Evolutionary conservation across 2,329 filamentous ascomycete species (phyloP), one percentile per base, ranked within the genome.

Genomic region (Magnaporthiopsis poae): DNA sequence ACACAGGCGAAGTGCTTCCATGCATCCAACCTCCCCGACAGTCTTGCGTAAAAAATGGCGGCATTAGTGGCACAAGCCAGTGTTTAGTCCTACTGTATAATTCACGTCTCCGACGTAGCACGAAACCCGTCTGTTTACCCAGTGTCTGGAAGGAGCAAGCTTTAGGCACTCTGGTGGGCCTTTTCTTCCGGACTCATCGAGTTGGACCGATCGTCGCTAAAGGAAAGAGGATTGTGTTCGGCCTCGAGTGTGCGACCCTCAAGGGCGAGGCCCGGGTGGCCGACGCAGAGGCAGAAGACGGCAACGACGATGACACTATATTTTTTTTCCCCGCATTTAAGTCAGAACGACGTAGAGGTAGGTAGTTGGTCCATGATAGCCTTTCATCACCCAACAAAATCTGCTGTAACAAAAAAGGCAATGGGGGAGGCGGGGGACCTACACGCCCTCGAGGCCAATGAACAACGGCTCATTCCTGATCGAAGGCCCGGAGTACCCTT

Each of bases 401-500:
- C 31, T 31, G 5, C 35, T 36, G 8, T 36, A 12, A 9, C 35
- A 9, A 36, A 36, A 36, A 11, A 8, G 35, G 9, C 8, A 36
- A 9, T n/a, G 15, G 46, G 18, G 46, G 21, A 52, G 46, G 46
- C 5, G 46, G 5, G 5, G 5, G 21, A 69, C 67, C 60, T 68
- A 80, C 78, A 77, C 77, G 74, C 81, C 82, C 75, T 86, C 84
- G 0, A 86, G 76, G 0, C 75, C 81, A 68, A 86, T 84, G 68
- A 86, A 86, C 2, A 82, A 72, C 0, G 73, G 74, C 71, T 86
- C 75, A 60, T 86, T 71, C 5, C 77, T 77, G 60, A 88, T 84
- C 66, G 88, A 74, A 7, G 78, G 73, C 0, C 85, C 86, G 33
- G 74, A 71, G 78, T 87, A 90, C 1, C 88, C 88, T 59, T 86